Percentiles rank a stretch among this genome's conserved stretches.
These are phyloP conservation scores for Erodium texanum DNA, from an alignment of 441 rosid species.

Conservation along the genomic window DNA sequence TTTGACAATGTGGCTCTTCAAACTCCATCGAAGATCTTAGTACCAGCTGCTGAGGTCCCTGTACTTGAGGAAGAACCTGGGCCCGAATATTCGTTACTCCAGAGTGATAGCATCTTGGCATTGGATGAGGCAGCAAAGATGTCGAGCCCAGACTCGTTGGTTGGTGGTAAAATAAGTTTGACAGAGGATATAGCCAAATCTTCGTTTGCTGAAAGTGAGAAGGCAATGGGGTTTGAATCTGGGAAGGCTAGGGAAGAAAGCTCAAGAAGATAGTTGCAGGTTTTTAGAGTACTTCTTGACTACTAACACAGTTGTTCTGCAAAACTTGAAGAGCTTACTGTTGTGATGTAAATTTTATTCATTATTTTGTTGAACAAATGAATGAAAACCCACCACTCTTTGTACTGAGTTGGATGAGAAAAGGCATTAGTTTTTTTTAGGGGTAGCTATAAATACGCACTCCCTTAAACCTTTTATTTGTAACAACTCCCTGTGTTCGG, in stretches of 20 bases:
- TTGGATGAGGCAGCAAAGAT: slow-evolving; percentile 29
- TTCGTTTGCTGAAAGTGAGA: slow-evolving; percentile 18
- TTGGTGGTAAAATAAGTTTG: slow-evolving; percentile 31
- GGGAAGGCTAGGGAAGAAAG: slow-evolving; percentile 29
- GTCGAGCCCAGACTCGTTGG: slow-evolving; percentile 30
- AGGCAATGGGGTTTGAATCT: slow-evolving; percentile 30
- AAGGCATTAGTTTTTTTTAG: too few species aligned
- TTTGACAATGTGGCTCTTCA: too few species aligned
- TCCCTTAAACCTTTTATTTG: too few species aligned
- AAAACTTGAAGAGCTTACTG: slow-evolving; percentile 3
- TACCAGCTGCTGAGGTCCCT: neutral
- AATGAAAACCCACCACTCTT: neutral
- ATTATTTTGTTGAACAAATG: neutral
- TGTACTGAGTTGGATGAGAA: too few species aligned
- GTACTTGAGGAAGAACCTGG: neutral
- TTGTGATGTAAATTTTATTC: neutral
- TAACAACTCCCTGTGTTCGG: too few species aligned
- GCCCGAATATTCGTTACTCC: neutral
- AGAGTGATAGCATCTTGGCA: slow-evolving; percentile 25
- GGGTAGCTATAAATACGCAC: too few species aligned
- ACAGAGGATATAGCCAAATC: slow-evolving; percentile 11
- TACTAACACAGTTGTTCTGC: neutral
- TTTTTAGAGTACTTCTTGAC: neutral
- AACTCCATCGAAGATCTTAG: too few species aligned
- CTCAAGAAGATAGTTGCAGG: slow-evolving; percentile 14